A percentile compares a stretch with the other conserved stretches of the same genome.
phyloP scores from a whole-genome alignment of 164 flowering plant genomes.

The Buxus sempervirens region DNA sequence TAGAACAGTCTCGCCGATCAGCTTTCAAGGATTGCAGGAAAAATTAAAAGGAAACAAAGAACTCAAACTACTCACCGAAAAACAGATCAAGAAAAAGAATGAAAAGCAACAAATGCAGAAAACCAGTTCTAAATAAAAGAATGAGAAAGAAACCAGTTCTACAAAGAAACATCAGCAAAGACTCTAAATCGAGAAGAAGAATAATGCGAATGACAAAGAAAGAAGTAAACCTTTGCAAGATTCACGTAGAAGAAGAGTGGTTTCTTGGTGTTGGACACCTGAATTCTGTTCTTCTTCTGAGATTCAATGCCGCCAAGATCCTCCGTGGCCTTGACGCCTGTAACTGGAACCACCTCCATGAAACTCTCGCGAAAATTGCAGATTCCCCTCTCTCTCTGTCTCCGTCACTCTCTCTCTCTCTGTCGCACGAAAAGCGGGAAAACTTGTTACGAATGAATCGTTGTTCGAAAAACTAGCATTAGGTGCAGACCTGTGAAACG shows the following conservation, averaged over 20 bases:
- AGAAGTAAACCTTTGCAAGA: slow-evolving; percentile 48
- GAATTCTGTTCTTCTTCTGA: slow-evolving; percentile 56
- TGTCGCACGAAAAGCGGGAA: slow-evolving; percentile 3
- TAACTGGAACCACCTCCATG: slow-evolving; percentile 20
- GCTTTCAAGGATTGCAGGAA: no score
- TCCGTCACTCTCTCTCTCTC: slow-evolving; percentile 13
- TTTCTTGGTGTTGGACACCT: slow-evolving; percentile 62
- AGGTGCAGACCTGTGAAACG: background rate
- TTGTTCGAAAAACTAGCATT: background rate
- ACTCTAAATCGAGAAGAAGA: background rate
- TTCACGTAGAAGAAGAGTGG: slow-evolving; percentile 65
- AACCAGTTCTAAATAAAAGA: background rate
- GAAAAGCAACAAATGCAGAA: background rate
- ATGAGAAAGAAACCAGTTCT: no score
- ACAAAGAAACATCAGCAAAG: background rate
- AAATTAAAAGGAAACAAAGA: no score
- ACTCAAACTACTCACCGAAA: background rate
- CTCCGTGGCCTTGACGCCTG: background rate
- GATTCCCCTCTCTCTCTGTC: slow-evolving; percentile 6
- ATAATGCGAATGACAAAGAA: background rate
- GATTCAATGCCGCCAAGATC: background rate
- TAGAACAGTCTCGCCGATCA: no score
- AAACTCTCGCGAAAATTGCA: slow-evolving; percentile 5
- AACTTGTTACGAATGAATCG: background rate
- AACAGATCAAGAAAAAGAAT: background rate